Evolutionary conservation across 768 basidiomycete species (phyloP).

Genomic region (Myochromella boudieri): DNA sequence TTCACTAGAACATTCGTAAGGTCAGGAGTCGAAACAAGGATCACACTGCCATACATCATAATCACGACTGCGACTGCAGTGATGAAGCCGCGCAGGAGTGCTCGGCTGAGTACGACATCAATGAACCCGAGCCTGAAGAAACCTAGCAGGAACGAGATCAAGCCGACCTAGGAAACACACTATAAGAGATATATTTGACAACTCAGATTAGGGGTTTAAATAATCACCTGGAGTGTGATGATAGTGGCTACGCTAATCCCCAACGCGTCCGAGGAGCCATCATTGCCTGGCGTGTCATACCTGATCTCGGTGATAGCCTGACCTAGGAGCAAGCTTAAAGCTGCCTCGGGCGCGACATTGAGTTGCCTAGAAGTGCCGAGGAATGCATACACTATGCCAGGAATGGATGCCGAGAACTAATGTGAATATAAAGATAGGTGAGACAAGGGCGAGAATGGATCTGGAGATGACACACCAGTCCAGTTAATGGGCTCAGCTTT

Average conservation of each 20-base stretch:
- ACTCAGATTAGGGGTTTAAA: not conserved
- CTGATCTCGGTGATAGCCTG: conserved; percentile 78
- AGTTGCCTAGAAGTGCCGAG: conserved; percentile 83
- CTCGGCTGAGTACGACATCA: conserved; percentile 89
- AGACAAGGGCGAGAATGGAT: not conserved
- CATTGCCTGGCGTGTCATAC: conserved; percentile 42
- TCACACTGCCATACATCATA: conserved; percentile 59
- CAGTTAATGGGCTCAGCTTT: conserved; percentile 80
- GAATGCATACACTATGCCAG: conserved; percentile 87
- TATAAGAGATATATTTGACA: not conserved
- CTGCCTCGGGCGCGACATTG: conserved; percentile 87
- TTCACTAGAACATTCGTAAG: conserved; percentile 44
- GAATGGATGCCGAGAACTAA: conserved; percentile 85
- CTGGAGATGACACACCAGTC: conserved; percentile 61
- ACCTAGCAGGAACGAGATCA: conserved; percentile 84
- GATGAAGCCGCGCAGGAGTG: conserved; percentile 85
- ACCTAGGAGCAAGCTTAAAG: conserved; percentile 82
- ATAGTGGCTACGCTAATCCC: conserved; percentile 74
- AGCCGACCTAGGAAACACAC: conserved; percentile 55
- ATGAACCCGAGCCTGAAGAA: conserved; percentile 89
- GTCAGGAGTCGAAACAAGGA: not conserved
- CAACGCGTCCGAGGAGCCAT: conserved; percentile 44
- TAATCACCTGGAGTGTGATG: conserved; percentile 76
- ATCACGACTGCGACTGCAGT: conserved; percentile 86
- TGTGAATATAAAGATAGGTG: not conserved